phyloP scores from a whole-genome alignment of 768 basidiomycete species.

The Termitomyces sp. region DNA sequence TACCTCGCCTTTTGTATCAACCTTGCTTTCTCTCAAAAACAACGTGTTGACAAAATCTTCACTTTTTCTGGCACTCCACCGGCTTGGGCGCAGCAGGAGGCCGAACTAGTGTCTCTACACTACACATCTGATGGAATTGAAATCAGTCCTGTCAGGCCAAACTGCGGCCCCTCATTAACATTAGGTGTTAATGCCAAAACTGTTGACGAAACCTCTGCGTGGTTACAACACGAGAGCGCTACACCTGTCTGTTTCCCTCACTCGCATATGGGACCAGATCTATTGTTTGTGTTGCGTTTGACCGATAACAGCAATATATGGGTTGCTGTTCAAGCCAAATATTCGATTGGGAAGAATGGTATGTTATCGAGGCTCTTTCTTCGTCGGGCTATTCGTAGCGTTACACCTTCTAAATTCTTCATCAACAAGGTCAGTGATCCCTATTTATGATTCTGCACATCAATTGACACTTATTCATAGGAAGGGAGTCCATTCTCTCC shows the following conservation, averaged over 20 bases:
- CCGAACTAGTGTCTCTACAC: constrained; percentile 30
- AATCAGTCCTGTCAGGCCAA: constrained; percentile 20
- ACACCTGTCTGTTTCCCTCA: constrained; percentile 37
- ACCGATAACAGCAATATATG: constrained; percentile 29
- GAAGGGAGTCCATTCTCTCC: constrained; percentile 30
- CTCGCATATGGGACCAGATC: constrained; percentile 34
- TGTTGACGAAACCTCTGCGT: constrained; percentile 24
- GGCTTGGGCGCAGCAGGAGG: constrained; percentile 30
- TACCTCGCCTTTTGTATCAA: constrained; percentile 37
- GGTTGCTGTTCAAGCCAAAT: constrained; percentile 39
- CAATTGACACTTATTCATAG: constrained; percentile 14
- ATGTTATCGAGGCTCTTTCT: constrained; percentile 23
- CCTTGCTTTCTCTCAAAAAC: constrained; percentile 27
- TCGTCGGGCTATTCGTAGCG: constrained; percentile 32
- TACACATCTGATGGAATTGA: constrained; percentile 21
- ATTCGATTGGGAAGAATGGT: constrained; percentile 26
- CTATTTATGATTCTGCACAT: not conserved
- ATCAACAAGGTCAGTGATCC: constrained; percentile 28
- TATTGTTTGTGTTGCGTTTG: constrained; percentile 33
- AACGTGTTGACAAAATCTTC: constrained; percentile 30
- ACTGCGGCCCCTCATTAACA: constrained; percentile 28
- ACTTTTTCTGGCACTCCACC: constrained; percentile 25
- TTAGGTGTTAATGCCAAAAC: constrained; percentile 33
- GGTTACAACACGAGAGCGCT: constrained; percentile 26
- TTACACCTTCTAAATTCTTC: constrained; percentile 36